These are phyloP conservation scores for Camelina hispida DNA, from an alignment of 345 rosid species.

Conservation along the genomic window DNA sequence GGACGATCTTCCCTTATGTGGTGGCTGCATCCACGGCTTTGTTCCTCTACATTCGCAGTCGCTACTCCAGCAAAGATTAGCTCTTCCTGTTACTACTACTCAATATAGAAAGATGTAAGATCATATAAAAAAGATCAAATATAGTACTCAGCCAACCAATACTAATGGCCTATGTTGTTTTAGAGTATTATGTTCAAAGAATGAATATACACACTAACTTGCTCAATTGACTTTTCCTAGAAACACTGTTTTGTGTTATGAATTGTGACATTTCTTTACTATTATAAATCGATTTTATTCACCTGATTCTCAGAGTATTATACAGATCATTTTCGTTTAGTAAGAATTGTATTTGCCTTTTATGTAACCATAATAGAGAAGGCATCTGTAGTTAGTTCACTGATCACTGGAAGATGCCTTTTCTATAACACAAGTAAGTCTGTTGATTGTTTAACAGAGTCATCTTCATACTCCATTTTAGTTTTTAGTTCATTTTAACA, in stretches of 20 bases:
- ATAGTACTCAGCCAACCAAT: background rate
- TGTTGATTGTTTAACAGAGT: too few species aligned
- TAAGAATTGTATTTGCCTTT: too few species aligned
- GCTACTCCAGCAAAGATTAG: slow-evolving; percentile 20
- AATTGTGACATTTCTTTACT: too few species aligned
- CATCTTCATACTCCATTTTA: too few species aligned
- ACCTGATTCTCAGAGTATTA: too few species aligned
- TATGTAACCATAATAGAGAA: too few species aligned
- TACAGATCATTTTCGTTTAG: too few species aligned
- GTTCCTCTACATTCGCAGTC: slow-evolving; percentile 50
- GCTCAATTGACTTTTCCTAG: background rate
- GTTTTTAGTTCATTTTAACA: too few species aligned
- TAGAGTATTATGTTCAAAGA: background rate
- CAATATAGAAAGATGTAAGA: slow-evolving; percentile 18
- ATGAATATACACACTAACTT: slow-evolving; percentile 1
- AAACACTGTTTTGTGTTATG: background rate
- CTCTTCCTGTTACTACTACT: background rate
- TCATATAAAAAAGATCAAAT: background rate
- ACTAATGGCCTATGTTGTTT: background rate
- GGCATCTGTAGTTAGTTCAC: slow-evolving; percentile 20
- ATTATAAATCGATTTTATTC: too few species aligned
- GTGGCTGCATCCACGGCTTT: slow-evolving; percentile 75
- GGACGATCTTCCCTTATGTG: slow-evolving; percentile 81
- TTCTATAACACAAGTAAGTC: too few species aligned
- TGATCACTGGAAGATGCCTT: too few species aligned